Evolutionary conservation across 192 early-diverging fungal genomes (phyloP), one percentile per base, ranked within the genome.

Genomic region (Backusella australiensis): DNA sequence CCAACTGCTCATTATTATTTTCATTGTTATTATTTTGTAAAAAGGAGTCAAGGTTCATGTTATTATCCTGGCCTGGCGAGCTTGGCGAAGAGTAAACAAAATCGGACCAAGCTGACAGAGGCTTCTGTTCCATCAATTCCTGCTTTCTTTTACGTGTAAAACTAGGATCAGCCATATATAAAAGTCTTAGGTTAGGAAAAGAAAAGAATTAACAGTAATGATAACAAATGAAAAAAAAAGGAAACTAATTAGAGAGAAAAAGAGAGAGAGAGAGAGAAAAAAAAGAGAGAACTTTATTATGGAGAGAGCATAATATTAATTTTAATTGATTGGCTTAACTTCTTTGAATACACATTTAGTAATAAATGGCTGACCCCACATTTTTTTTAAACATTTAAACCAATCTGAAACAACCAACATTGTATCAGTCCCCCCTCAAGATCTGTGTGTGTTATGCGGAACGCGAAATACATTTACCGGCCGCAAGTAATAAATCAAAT

Each of bases 81-180:
- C 42, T 75, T 67, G 68, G 67, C 17, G 34, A 32, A 5, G 75
- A 77, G 39, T 77, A 59, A 17, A 71, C 68, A 39, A 69, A 77
- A 63, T 77, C 75, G 32, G 75, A 77, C 75, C 75, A 77, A 42
- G 69, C 9, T 26, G 70, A 39, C 29, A 70, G 17, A 23, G 36
- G 41, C 21, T 71, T 71, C 12, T 26, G 36, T n/a, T 71, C 69
- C 35, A 23, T 71, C 7, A 71, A 71, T 12, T 72, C 70, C 41
- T 72, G 70, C 29, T 72, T 72, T 39, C 70, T 39, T 49, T 72
- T 72, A 39, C 70, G 70, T 72, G 70, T 72, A 69, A 36, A 69
- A 41, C 41, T 72, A 72, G 12, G 9, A 44, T 44, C 70, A 72
- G 56, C 23, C 56, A 63, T 63, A 23, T 63, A 12, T 23, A 14